Conservation (phyloP, 2,329 filamentous ascomycete species). For the Mariannaea sp. region DNA sequence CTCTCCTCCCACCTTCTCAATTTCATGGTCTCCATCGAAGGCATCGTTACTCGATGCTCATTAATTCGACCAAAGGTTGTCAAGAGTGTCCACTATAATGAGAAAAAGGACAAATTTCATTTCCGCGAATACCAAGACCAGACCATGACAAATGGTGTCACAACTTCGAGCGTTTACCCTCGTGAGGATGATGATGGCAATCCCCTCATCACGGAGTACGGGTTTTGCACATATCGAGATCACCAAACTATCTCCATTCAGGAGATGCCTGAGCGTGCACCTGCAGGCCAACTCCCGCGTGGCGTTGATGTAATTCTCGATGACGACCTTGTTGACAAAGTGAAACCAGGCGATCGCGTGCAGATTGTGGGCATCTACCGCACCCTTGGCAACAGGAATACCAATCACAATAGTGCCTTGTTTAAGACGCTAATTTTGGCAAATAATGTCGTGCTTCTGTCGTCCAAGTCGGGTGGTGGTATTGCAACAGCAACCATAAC, state of each 20-base stretch:
- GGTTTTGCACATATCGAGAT: constrained; percentile 92
- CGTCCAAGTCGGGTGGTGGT: constrained; percentile 93
- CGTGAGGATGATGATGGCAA: constrained; percentile 94
- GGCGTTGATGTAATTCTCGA: constrained; percentile 97
- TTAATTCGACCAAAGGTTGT: constrained; percentile 96
- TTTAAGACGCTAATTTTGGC: constrained; percentile 94
- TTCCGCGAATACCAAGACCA: constrained; percentile 93
- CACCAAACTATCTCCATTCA: constrained; percentile 98
- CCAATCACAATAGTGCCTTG: constrained; percentile 84
- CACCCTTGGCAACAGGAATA: constrained; percentile 92
- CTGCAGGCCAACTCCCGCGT: constrained; percentile 90
- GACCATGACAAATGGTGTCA: constrained; percentile 92
- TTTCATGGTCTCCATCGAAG: constrained; percentile 95
- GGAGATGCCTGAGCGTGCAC: constrained; percentile 97
- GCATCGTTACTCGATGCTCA: constrained; percentile 95
- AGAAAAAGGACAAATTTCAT: constrained; percentile 82
- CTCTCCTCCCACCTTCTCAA: constrained; percentile 89
- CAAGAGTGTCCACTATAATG: constrained; percentile 96
- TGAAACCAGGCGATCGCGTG: constrained; percentile 94
- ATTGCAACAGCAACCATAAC: constrained; percentile 92
- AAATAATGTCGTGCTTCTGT: constrained; percentile 93
- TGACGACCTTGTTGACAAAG: constrained; percentile 91
- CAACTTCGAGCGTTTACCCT: constrained; percentile 90
- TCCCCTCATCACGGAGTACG: constrained; percentile 91
- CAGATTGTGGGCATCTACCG: constrained; percentile 97